Base-by-base conservation (phyloP, 176 grass and related monocot species). In the Aechmea fasciata region DNA sequence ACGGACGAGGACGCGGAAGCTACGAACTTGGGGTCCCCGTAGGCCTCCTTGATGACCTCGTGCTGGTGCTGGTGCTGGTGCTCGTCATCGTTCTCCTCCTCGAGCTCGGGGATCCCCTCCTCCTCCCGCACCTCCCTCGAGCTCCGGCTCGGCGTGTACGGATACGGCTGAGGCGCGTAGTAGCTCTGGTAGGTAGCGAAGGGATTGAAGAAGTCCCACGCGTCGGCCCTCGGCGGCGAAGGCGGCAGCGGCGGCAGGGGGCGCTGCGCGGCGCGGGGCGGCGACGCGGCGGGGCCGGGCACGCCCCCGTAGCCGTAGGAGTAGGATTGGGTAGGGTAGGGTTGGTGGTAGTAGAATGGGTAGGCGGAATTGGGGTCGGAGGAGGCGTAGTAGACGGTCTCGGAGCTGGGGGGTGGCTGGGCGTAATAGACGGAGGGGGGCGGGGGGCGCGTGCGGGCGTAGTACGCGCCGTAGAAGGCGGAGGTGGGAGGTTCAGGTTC, bases 31-130 rank as follows among this genome's bases (percentile, higher is more conserved):
- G 41, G 66, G 22, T 80, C 57, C 11, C 57, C 51, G 49, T 83
- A 70, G 49, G 85, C 79, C 78, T 87, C 84, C 25, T 88, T 87
- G 11, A 85, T 47, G 3, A 69, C 77, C 23, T 80, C 33, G 33
- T 7, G 49, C 49, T 63, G 13, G 26, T 83, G 49, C 49, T 63
- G 13, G 20, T 83, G 48, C 49, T 63, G 13, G 20, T 83, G 49
- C 49, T 63, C 15, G 20, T 63, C 15, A n/a, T 83, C 65, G n/a
- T 80, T 76, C 9, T 82, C 79, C 12, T 83, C 87, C 64, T 99
- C 94, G 9, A 97, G 83, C 8, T 93, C 94, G 3, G 94, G 94
- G 69, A 97, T 93, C 11, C 94, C 94, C 81, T 97, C 94, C 85
- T 90, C 89, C 64, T 93, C 89, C 78, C 94, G 78, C 82, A 92